Conservation (phyloP, 495 filamentous ascomycete species). For the Penicillium cataractarum region DNA sequence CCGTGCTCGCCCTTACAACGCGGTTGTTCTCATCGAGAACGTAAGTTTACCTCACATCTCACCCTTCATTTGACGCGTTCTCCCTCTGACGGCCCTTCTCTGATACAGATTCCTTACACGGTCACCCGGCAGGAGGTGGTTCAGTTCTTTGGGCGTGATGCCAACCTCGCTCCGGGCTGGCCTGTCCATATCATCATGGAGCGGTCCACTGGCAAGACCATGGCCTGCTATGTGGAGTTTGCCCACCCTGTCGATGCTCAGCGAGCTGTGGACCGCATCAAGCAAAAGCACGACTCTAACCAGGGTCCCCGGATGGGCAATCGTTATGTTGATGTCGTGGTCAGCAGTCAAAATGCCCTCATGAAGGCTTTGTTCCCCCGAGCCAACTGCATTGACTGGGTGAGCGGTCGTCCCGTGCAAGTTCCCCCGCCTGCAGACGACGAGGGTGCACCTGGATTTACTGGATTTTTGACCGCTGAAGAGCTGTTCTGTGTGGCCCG, state of each 20-base stretch:
- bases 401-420: constrained; percentile 49
- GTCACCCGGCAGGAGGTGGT: constrained; percentile 68
- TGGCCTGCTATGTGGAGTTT: constrained; percentile 77
- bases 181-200: constrained; percentile 86
- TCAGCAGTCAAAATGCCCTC: constrained; percentile 62
- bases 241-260: constrained; percentile 48
- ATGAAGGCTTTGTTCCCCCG: constrained; percentile 70
- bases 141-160: constrained; percentile 70
- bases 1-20: constrained; percentile 26
- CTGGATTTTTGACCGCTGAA: constrained; percentile 69
- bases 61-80: background rate
- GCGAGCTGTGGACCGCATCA: constrained; percentile 38
- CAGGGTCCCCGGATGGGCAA: constrained; percentile 62
- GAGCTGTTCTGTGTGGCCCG: constrained; percentile 69
- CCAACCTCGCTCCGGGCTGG: constrained; percentile 55
- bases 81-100: background rate
- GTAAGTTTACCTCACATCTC: constrained; percentile 33
- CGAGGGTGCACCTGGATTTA: constrained; percentile 69
- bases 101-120: constrained; percentile 13
- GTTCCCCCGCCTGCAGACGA: constrained; percentile 39
- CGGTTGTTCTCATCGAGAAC: constrained; percentile 53
- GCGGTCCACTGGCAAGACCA: constrained; percentile 73
- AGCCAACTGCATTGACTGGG: constrained; percentile 67
- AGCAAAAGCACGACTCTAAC: constrained; percentile 47
- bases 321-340: constrained; percentile 63